A percentile compares a stretch with the other conserved stretches of the same genome.
These are phyloP conservation scores for Backusella macrospora DNA, from an alignment of 192 early-diverging fungal species.

Conservation along the genomic window DNA sequence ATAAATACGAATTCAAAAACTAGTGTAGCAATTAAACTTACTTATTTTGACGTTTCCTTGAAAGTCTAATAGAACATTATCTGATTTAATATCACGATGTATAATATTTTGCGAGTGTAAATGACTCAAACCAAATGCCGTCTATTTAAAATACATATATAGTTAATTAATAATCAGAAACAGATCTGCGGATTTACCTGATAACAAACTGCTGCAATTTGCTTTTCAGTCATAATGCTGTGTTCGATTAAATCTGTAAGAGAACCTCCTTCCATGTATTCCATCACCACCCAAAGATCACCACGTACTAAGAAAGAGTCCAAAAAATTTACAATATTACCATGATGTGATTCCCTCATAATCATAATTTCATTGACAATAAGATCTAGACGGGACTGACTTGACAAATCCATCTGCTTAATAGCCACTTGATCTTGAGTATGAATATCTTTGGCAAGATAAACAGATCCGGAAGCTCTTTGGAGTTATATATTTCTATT, in stretches of 20 bases:
- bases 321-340: slow-evolving; percentile 88
- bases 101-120: slow-evolving; percentile 78
- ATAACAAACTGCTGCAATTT: slow-evolving; percentile 82
- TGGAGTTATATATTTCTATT: background rate
- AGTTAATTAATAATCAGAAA: background rate
- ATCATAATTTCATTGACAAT: slow-evolving; percentile 94
- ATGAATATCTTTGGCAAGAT: slow-evolving; percentile 70
- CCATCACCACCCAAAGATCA: slow-evolving; percentile 92
- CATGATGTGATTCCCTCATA: slow-evolving; percentile 85
- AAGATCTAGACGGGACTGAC: slow-evolving; percentile 93
- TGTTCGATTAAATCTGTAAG: slow-evolving; percentile 81
- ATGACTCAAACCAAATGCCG: slow-evolving; percentile 72
- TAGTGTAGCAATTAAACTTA: background rate
- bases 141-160: slow-evolving; percentile 36
- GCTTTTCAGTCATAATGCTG: slow-evolving; percentile 80
- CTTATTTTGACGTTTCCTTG: slow-evolving; percentile 76
- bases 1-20: background rate
- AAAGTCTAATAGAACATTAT: slow-evolving; percentile 79
- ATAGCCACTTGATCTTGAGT: slow-evolving; percentile 77
- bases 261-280: slow-evolving; percentile 90
- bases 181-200: slow-evolving; percentile 42
- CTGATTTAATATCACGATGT: slow-evolving; percentile 88
- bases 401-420: slow-evolving; percentile 95
- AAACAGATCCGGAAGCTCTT: slow-evolving; percentile 92
- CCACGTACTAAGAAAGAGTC: slow-evolving; percentile 81